These are phyloP conservation scores for Carex cristatella DNA, from an alignment of 176 grass and related monocot species.

Conservation along the genomic window DNA sequence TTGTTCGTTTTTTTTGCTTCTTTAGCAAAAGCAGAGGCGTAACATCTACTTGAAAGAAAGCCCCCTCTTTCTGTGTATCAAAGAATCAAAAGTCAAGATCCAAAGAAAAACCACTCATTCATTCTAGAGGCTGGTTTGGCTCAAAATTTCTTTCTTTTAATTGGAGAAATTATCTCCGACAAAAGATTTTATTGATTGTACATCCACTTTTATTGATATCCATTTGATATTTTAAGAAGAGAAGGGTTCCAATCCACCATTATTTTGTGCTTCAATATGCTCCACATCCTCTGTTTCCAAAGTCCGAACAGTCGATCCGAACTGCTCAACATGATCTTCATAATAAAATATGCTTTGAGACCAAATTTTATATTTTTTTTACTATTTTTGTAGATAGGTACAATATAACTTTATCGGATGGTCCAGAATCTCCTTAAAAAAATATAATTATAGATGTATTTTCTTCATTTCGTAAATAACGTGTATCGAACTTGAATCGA, in stretches of 20 bases:
- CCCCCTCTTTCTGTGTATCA: background rate
- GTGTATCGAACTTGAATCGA: background rate
- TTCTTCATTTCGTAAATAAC: background rate
- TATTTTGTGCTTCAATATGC: too few relatives aligned
- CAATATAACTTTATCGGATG: too few relatives aligned
- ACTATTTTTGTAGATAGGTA: too few relatives aligned
- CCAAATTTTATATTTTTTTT: too few relatives aligned
- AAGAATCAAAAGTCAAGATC: conserved; percentile 14
- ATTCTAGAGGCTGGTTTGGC: background rate
- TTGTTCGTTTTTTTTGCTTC: conserved; percentile 1
- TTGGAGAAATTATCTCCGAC: background rate
- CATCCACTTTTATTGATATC: background rate
- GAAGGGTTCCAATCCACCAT: too few relatives aligned
- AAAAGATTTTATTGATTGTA: background rate
- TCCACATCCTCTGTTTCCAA: too few relatives aligned
- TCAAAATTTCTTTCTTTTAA: background rate
- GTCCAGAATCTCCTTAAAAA: background rate
- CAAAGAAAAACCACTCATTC: conserved; percentile 11
- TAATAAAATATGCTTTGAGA: too few relatives aligned
- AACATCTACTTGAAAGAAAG: conserved; percentile 11
- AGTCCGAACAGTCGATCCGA: too few relatives aligned
- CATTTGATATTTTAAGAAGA: background rate
- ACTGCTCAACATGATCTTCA: too few relatives aligned
- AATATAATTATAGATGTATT: background rate
- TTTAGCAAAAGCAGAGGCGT: conserved; percentile 20